These are phyloP conservation scores for Lactifluus echinatus DNA, from an alignment of 768 basidiomycete species.

Conservation along the genomic window DNA sequence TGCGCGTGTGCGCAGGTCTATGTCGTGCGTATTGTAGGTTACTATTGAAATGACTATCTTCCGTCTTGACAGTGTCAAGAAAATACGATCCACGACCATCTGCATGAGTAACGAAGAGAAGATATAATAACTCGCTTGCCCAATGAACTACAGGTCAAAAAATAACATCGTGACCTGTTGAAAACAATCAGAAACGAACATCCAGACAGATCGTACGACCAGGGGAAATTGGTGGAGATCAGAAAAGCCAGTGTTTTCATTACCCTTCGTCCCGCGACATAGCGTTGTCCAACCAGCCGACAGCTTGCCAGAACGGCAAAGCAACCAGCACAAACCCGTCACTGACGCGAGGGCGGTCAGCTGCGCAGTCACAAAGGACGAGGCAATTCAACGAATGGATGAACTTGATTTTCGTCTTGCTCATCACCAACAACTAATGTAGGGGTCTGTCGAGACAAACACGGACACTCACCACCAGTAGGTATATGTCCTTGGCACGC, in stretches of 20 bases:
- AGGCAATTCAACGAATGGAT: conserved; percentile 23
- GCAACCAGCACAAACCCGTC: conserved; percentile 1
- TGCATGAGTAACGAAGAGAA: not conserved
- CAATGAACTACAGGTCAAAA: not conserved
- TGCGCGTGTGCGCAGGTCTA: not conserved
- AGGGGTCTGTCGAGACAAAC: not conserved
- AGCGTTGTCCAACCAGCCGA: conserved; percentile 6
- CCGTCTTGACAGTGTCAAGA: not conserved
- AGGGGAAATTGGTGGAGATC: conserved; percentile 1
- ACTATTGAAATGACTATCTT: not conserved
- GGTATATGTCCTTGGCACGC: not conserved
- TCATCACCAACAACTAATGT: not conserved
- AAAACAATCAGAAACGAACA: not conserved
- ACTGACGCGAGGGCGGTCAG: conserved; percentile 9
- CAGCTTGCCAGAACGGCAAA: conserved; percentile 17
- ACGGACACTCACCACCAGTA: not conserved
- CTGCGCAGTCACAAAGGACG: conserved; percentile 1
- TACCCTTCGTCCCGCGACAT: conserved; percentile 3
- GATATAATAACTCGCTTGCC: not conserved
- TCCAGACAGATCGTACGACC: not conserved
- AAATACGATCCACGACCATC: not conserved
- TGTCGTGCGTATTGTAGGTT: conserved; percentile 5
- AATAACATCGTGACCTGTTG: not conserved
- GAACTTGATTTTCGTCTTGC: conserved; percentile 20
- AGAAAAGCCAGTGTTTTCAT: conserved; percentile 22